phyloP scores from a whole-genome alignment of 2,329 filamentous ascomycete genomes.

The Beauveria sp. region DNA sequence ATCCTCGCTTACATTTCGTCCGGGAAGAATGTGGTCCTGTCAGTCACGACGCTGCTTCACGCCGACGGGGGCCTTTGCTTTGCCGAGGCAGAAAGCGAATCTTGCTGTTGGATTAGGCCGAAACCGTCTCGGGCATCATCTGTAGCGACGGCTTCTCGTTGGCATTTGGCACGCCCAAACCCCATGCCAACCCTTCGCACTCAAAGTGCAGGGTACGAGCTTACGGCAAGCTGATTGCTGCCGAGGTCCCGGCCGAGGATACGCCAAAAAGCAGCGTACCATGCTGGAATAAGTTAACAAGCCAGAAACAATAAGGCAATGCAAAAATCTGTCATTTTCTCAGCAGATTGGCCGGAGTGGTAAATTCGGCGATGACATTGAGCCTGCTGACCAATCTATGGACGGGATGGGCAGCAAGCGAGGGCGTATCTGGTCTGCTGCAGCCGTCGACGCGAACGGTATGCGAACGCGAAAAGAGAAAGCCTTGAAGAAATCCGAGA shows the following conservation, averaged over 20 bases:
- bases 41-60: slow-evolving; percentile 12
- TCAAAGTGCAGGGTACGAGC: background rate
- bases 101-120: slow-evolving; percentile 12
- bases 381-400: slow-evolving; percentile 46
- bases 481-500: too few relatives aligned
- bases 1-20: background rate
- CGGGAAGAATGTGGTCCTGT: slow-evolving; percentile 13
- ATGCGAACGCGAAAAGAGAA: background rate
- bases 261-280: background rate
- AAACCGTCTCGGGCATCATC: slow-evolving; percentile 10
- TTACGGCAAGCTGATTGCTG: background rate
- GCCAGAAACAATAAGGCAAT: background rate
- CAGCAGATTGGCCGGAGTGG: slow-evolving; percentile 11
- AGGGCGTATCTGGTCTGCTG: slow-evolving; percentile 39
- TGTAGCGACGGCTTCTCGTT: too few relatives aligned
- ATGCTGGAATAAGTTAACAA: background rate
- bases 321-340: background rate
- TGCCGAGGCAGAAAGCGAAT: slow-evolving; percentile 11
- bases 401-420: slow-evolving; percentile 67
- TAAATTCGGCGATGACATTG: slow-evolving; percentile 8
- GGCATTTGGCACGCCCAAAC: too few relatives aligned
- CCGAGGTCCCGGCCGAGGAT: background rate
- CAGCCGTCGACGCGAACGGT: background rate
- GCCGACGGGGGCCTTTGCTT: slow-evolving; percentile 16
- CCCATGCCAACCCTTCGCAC: too few relatives aligned